Conservation (phyloP, 768 basidiomycete genomes). For the Pulveroboletus sp. region DNA sequence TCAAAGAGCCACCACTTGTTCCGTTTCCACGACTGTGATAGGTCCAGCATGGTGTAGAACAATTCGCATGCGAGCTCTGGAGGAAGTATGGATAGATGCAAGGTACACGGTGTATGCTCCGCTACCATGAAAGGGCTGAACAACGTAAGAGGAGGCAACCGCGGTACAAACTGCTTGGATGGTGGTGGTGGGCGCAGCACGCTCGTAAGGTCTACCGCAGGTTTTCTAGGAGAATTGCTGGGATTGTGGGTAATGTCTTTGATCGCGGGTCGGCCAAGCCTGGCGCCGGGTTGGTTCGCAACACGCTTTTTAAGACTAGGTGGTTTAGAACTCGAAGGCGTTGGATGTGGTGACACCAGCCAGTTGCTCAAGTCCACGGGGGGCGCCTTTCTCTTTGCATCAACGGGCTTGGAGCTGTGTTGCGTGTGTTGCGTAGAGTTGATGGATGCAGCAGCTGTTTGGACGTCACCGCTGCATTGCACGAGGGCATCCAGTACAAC, state of each 20-base stretch:
- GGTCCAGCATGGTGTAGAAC: conserved; percentile 67
- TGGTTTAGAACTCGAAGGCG: conserved; percentile 17
- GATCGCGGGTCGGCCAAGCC: background rate
- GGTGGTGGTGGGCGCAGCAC: conserved; percentile 49
- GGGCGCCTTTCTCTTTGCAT: conserved; percentile 44
- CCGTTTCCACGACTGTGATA: conserved; percentile 57
- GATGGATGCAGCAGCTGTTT: conserved; percentile 43
- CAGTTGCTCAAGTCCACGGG: conserved; percentile 47
- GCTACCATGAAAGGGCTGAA: conserved; percentile 59
- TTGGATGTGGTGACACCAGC: conserved; percentile 34
- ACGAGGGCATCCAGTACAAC: conserved; percentile 57
- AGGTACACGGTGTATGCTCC: conserved; percentile 68
- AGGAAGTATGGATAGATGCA: conserved; percentile 66
- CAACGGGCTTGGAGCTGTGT: conserved; percentile 12
- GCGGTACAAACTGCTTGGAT: conserved; percentile 29
- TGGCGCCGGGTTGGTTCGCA: conserved; percentile 1
- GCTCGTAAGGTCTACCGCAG: conserved; percentile 46
- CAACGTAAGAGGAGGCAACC: conserved; percentile 58
- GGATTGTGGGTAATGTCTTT: conserved; percentile 16
- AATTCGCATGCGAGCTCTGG: conserved; percentile 69
- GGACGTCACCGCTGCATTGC: conserved; percentile 50
- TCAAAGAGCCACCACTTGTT: conserved; percentile 88
- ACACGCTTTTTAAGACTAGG: conserved; percentile 18
- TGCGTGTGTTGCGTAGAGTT: conserved; percentile 19
- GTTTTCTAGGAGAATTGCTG: conserved; percentile 26